Evolutionary conservation across 1,284 basidiomycete species (phyloP).

Genomic region (Mycosarcoma maydis): DNA sequence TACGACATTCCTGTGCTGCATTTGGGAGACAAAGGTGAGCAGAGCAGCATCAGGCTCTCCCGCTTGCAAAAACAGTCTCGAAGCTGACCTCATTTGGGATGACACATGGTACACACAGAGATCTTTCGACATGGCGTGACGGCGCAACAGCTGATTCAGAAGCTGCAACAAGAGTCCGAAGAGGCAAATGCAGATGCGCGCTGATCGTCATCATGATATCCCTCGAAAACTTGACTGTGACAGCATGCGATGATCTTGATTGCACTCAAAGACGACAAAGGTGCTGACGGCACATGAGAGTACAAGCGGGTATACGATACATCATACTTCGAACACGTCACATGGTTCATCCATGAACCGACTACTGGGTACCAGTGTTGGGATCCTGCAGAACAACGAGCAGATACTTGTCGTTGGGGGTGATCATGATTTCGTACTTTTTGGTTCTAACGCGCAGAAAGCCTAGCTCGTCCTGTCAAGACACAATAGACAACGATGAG

Average conservation of each 20-base stretch:
- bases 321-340: too few relatives aligned
- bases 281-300: conserved; percentile 2
- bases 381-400: conserved; percentile 60
- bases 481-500: conserved; percentile 3
- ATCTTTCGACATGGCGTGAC: conserved; percentile 45
- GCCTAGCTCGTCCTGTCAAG: conserved; percentile 59
- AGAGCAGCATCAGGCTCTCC: too few relatives aligned
- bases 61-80: too few relatives aligned
- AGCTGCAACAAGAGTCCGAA: conserved; percentile 5
- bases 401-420: conserved; percentile 63
- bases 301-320: conserved; percentile 10
- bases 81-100: neutral
- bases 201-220: neutral
- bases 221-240: neutral
- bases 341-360: too few relatives aligned
- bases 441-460: conserved; percentile 60
- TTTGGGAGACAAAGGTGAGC: conserved; percentile 36
- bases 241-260: neutral
- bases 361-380: conserved; percentile 8
- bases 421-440: conserved; percentile 63
- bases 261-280: neutral
- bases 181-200: neutral
- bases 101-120: conserved; percentile 8
- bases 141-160: conserved; percentile 20
- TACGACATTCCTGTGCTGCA: conserved; percentile 65